A percentile compares a stretch with the other conserved stretches of the same genome.
Conservation (phyloP, 2,329 filamentous ascomycete genomes). For the Stemphylium beticola region DNA sequence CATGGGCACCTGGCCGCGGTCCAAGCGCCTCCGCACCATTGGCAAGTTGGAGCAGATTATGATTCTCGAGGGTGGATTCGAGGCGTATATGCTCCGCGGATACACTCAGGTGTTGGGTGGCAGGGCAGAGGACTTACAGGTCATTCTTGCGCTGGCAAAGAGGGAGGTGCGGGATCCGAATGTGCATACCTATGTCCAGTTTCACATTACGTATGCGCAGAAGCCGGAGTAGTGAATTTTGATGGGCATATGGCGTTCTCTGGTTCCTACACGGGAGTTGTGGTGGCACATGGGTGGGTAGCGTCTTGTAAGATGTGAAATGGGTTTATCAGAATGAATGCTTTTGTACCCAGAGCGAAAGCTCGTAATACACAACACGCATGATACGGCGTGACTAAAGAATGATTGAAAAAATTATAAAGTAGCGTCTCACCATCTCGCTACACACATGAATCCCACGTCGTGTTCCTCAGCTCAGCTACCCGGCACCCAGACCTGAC, state of each 20-base stretch:
- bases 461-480: no score
- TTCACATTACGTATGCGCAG: conserved; percentile 29
- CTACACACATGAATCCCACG: no score
- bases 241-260: no score
- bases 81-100: conserved; percentile 32
- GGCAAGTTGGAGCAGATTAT: conserved; percentile 30
- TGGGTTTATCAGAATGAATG: no score
- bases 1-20: conserved; percentile 39
- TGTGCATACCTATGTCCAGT: conserved; percentile 33
- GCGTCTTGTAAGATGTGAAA: no score
- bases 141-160: conserved; percentile 25
- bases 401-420: no score
- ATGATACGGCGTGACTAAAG: no score
- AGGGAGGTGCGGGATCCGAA: conserved; percentile 28
- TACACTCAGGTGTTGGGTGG: conserved; percentile 27
- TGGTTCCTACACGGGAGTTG: no score
- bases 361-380: no score
- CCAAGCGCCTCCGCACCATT: conserved; percentile 25
- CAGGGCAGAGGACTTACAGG: conserved; percentile 23
- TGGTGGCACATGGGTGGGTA: no score
- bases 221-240: conserved; percentile 11
- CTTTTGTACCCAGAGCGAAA: no score
- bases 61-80: conserved; percentile 32
- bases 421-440: no score
- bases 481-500: conserved; percentile 23